phyloP scores from a whole-genome alignment of 441 rosid genomes.

The Biscutella laevigata region DNA sequence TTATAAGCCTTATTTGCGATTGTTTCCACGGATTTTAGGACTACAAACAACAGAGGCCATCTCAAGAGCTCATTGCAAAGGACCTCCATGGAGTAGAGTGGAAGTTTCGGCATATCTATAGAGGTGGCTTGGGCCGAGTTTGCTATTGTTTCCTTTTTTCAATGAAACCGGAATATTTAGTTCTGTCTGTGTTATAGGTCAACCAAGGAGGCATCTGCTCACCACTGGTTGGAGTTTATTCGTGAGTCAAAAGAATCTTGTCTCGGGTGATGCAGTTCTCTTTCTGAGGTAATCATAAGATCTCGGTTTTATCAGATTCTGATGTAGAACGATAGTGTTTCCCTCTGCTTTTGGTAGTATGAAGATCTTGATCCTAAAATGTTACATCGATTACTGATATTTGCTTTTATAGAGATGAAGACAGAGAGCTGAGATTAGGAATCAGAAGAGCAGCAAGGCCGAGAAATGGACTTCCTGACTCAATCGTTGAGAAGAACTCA shows the following conservation, averaged over 20 bases:
- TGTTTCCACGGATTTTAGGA: conserved; percentile 41
- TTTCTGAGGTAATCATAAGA: conserved; percentile 54
- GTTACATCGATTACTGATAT: background rate
- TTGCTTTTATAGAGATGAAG: conserved; percentile 49
- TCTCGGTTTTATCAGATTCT: background rate
- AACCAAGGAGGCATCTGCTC: conserved; percentile 95
- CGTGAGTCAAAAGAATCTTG: conserved; percentile 84
- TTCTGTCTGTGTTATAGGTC: conserved; percentile 42
- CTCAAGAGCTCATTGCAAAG: conserved; percentile 87
- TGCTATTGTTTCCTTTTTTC: background rate
- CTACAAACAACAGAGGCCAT: conserved; percentile 83
- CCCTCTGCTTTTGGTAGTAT: background rate
- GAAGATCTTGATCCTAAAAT: background rate
- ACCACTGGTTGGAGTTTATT: conserved; percentile 95
- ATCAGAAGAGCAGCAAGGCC: conserved; percentile 73
- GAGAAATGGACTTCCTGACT: conserved; percentile 60
- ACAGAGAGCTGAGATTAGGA: conserved; percentile 79
- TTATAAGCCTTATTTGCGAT: background rate
- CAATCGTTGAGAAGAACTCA: conserved; percentile 45
- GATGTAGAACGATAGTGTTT: background rate
- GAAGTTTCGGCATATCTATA: conserved; percentile 88
- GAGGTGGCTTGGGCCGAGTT: conserved; percentile 42
- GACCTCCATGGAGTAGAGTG: conserved; percentile 91
- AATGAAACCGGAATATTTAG: background rate
- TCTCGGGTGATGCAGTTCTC: conserved; percentile 86